Base-by-base conservation (phyloP, 2,329 filamentous ascomycete genomes). In the Claviceps pusilla region DNA sequence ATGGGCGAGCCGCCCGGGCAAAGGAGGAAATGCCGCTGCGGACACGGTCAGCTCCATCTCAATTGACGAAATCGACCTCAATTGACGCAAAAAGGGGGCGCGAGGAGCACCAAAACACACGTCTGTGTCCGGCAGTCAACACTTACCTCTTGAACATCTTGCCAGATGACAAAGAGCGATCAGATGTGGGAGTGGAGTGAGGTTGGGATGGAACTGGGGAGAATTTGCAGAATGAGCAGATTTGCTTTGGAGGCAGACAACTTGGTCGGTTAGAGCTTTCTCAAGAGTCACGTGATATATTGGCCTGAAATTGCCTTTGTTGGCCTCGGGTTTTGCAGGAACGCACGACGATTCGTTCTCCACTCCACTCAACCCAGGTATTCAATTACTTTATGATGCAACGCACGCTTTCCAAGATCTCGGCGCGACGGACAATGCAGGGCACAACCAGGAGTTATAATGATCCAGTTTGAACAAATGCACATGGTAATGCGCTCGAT, bases 141-240 rank as follows among this genome's bases (percentile, higher is more conserved):
- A 79, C 82, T 74, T 74, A 88, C 84, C 83, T 87, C 83, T 86
- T 86, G 77, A 87, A 84, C 84, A 88, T 88, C 82, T 79, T 86
- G 78, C 73, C 73, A 76, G 80, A 83, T 81, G 78, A 78, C 74
- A 74, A 75, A 79, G 78, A 80, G 78, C 78, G 76, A 76, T 77
- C 73, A 70, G 70, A 72, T 71, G 78, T 76, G 71, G 68, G 74
- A 73, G 76, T 75, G 77, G 75, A 77, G 75, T 75, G 72, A 72
- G 72, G 74, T 76, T 73, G 67, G 70, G 70, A 70, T 68, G 69
- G 69, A 67, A 64, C 68, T 71, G 70, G 69, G 69, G 69, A 73
- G 71, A 73, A 72, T 72, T 72, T 71, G 69, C 68, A 68, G 69
- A 69, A 63, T 71, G 70, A 73, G 71, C 70, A 73, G 70, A 71